Base-by-base conservation (phyloP, 2,329 filamentous ascomycete genomes). In the Meredithiella fracta region DNA sequence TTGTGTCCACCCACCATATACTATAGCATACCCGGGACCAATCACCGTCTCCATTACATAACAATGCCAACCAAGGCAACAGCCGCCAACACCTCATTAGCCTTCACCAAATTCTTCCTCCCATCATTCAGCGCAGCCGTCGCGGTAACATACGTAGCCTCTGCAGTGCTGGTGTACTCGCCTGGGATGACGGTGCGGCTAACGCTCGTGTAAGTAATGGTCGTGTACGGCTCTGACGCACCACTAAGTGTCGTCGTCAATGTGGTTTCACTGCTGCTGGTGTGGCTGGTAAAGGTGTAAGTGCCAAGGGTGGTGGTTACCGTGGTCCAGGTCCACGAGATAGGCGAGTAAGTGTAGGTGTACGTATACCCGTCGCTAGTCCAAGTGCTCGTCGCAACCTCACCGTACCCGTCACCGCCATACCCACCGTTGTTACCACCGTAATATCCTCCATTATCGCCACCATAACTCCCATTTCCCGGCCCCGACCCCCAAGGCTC, bases 211-310 rank as follows among this genome's bases (percentile, higher is more conserved):
- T 52, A 59, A 2, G 54, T 59, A n/a, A 57, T 44, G 2, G 58
- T 57, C 1, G 55, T 59, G 15, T 57, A 57, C n/a, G 58, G 50
- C 17, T 47, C 58, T 25, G 42, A 53, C 15, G 44, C 51, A 17
- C 54, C 51, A n/a, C 50, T 56, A 17, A 59, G 50, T 17, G 57
- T 59, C 20, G 57, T 59, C 7, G 57, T 59, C 58, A 42, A 57
- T 6, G 38, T 55, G n/a, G 47, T 52, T 37, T 25, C 37, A 2
- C 31, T 40, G 2, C 53, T 57, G 25, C 51, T 57, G 11, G 58
- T 59, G 20, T 22, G 51, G 20, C 29, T 37, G 8, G 40, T 23
- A 25, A 50, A 54, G 14, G 58, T 57, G 44, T 57, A 57, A 8
- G 58, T 59, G 31, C 51, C 52, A 4, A 57, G 54, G 2, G 54